Evolutionary conservation across 148 eudicot genomes (phyloP).

Genomic region (Diospyros lotus): DNA sequence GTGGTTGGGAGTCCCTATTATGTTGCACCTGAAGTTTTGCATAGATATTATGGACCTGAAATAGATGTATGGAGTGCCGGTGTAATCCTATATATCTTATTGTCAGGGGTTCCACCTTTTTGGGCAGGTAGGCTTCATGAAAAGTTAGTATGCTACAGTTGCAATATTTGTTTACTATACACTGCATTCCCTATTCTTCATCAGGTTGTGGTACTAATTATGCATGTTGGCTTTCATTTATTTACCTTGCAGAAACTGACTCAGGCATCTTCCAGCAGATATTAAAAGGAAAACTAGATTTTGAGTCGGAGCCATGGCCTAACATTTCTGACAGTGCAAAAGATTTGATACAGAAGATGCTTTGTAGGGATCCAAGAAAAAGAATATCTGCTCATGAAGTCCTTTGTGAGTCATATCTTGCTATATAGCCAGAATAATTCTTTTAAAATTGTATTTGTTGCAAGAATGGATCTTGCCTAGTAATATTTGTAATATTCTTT

Average conservation of each 20-base stretch:
- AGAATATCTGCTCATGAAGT: slow-evolving; percentile 70
- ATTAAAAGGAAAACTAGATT: slow-evolving; percentile 69
- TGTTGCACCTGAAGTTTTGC: slow-evolving; percentile 79
- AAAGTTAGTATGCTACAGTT: slow-evolving; percentile 1
- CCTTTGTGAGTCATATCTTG: slow-evolving; percentile 47
- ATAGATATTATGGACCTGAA: slow-evolving; percentile 76
- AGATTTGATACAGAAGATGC: slow-evolving; percentile 72
- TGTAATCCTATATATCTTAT: slow-evolving; percentile 68
- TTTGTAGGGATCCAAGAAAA: slow-evolving; percentile 53
- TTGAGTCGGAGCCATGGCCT: slow-evolving; percentile 75
- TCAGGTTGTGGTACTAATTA: not conserved
- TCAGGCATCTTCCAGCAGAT: slow-evolving; percentile 73
- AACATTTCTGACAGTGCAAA: slow-evolving; percentile 65
- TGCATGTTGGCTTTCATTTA: not conserved
- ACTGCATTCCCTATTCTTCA: not conserved
- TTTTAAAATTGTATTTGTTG: not conserved
- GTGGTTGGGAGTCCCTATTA: slow-evolving; percentile 85
- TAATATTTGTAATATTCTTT: not conserved
- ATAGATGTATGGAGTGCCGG: slow-evolving; percentile 86
- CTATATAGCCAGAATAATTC: not conserved
- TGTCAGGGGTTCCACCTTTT: slow-evolving; percentile 73
- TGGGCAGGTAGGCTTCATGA: slow-evolving; percentile 56
- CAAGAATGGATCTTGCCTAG: not conserved
- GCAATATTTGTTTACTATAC: not conserved
- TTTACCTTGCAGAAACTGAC: slow-evolving; percentile 53